Evolutionary conservation across 176 grass and related monocot species (phyloP).

Genomic region (Carex myosuroides): DNA sequence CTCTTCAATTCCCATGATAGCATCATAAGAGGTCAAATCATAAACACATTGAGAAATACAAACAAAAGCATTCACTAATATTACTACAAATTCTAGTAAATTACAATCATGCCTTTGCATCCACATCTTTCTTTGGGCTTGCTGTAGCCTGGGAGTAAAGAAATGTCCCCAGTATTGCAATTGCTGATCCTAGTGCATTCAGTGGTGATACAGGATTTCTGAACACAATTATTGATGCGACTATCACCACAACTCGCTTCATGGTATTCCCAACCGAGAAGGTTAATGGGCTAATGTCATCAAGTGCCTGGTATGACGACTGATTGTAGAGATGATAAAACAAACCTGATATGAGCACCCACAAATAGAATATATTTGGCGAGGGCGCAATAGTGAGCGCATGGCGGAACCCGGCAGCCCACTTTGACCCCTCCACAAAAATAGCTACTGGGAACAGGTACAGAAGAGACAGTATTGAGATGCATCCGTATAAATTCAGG

Average conservation of each 20-base stretch:
- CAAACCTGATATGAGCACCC: constrained; percentile 36
- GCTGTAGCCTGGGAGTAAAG: constrained; percentile 32
- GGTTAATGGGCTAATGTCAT: constrained; percentile 37
- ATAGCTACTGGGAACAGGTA: constrained; percentile 40
- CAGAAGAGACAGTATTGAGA: constrained; percentile 31
- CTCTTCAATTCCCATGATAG: background rate
- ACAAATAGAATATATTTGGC: constrained; percentile 17
- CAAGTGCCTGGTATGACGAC: constrained; percentile 44
- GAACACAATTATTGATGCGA: constrained; percentile 34
- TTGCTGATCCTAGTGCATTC: constrained; percentile 39
- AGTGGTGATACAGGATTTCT: constrained; percentile 33
- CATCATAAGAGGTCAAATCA: background rate
- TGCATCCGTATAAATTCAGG: constrained; percentile 43
- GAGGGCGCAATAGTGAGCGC: constrained; percentile 20
- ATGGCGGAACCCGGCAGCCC: constrained; percentile 17
- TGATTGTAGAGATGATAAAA: constrained; percentile 51
- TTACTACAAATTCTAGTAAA: background rate
- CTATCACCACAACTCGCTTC: constrained; percentile 43
- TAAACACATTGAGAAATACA: background rate
- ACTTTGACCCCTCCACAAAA: constrained; percentile 33
- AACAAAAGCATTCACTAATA: background rate
- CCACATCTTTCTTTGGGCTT: background rate
- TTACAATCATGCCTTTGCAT: background rate
- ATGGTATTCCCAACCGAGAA: constrained; percentile 46
- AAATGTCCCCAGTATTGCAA: constrained; percentile 39